Evolutionary conservation across 208 protist genomes (phyloP), one percentile per base, ranked within the genome.

Genomic region (Acanthamoeba triangularis): DNA sequence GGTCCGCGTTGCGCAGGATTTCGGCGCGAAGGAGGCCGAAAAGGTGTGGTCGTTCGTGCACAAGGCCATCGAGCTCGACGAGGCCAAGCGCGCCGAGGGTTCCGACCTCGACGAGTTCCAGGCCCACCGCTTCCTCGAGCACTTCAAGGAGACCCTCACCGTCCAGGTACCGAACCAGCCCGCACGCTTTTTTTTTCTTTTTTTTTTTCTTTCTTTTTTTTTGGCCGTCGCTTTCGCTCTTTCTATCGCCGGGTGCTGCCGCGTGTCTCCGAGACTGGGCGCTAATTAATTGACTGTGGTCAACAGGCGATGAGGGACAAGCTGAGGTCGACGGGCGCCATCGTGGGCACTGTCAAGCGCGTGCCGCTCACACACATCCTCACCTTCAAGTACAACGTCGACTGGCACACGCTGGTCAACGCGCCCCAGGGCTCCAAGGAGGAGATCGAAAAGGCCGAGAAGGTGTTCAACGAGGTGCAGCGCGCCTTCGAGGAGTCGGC

Each of bases 381-480:
- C 35, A 94, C 52, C 74, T 94, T 82, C 72, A 82, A 49, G 33
- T 82, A 82, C 72, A 82, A 82, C 33, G 30, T 82, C 72, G 72
- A 82, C 33, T 82, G 72, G 52, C 56, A 61, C n/a, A 13, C 10
- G 61, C 69, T 94, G 25, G 49, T 94, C 56, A 88, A 94, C 35
- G 90, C 90, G 33, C 35, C 61, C 4, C 90, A 94, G 90, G 90
- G 90, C 33, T 65, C 35, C 90, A 84, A 88, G 69, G 90, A 61
- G 90, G 67, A 94, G 61, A 90, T 94, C 61, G 69, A 30, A 8
- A 84, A 94, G 90, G 90, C 90, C 69, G 59, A 94, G 41, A 41
- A 82, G 41, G n/a, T 82, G 30, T 49, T 82, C 41, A 30, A 52
- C 18, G 72, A 82, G 72, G 72, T 82, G 18, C 33, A 61, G 25